A percentile compares a stretch with the other conserved stretches of the same genome.
Evolutionary conservation across 305 asterid genomes (phyloP).

Genomic region (Fraxinus angustifolia): DNA sequence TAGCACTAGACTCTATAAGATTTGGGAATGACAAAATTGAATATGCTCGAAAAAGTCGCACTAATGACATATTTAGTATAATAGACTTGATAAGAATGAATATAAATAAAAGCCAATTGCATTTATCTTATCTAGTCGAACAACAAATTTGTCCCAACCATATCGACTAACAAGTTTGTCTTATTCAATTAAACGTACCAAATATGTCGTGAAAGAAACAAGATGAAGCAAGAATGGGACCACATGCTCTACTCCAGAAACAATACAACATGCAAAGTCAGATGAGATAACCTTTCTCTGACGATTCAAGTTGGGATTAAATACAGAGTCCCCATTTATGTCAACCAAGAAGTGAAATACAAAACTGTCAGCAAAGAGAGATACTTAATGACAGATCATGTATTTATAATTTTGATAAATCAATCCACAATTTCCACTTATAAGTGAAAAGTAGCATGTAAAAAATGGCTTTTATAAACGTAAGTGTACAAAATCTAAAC

Average conservation of each 20-base stretch:
- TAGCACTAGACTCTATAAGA: neutral
- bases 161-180: neutral
- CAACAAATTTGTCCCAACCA: neutral
- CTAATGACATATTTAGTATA: neutral
- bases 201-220: neutral
- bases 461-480: neutral
- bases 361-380: neutral
- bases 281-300: neutral
- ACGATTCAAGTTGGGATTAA: neutral
- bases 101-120: neutral
- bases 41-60: neutral
- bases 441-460: neutral
- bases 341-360: neutral
- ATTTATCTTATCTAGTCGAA: neutral
- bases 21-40: neutral
- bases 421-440: neutral
- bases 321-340: constrained; percentile 1
- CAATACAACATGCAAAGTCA: neutral
- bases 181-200: neutral
- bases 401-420: neutral
- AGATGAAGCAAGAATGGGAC: neutral
- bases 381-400: neutral
- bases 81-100: neutral
- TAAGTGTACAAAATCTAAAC: neutral
- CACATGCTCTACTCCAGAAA: neutral